A percentile compares a stretch with the other conserved stretches of the same genome.
Evolutionary conservation across 2,329 filamentous ascomycete genomes (phyloP).

Genomic region (Neofusicoccum ribis): DNA sequence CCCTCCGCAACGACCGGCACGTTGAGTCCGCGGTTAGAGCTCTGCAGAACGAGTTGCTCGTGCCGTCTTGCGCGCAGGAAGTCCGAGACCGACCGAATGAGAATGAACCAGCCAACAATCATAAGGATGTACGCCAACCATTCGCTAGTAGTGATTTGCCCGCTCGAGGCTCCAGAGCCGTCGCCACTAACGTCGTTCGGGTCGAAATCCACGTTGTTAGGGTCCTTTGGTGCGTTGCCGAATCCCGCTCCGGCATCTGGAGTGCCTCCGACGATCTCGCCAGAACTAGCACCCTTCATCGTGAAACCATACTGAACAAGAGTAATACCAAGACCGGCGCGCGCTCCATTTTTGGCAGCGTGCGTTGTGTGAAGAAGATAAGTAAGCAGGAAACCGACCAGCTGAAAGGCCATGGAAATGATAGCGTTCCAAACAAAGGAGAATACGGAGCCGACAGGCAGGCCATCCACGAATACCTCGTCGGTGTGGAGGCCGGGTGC

Average conservation of each 20-base stretch:
- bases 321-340: slow-evolving; percentile 90
- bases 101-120: slow-evolving; percentile 97
- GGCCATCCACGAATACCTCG: slow-evolving; percentile 94
- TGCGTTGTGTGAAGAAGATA: slow-evolving; percentile 98
- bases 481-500: slow-evolving; percentile 89
- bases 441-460: slow-evolving; percentile 87
- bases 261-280: slow-evolving; percentile 39
- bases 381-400: slow-evolving; percentile 95
- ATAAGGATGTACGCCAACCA: slow-evolving; percentile 92
- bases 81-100: slow-evolving; percentile 91
- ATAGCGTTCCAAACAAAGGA: slow-evolving; percentile 90
- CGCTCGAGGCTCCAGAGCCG: slow-evolving; percentile 38
- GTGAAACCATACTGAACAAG: slow-evolving; percentile 96
- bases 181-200: slow-evolving; percentile 62
- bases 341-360: slow-evolving; percentile 95
- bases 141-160: slow-evolving; percentile 68
- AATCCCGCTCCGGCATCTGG: slow-evolving; percentile 48
- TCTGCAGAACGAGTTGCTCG: slow-evolving; percentile 89
- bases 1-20: slow-evolving; percentile 85
- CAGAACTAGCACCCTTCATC: slow-evolving; percentile 65
- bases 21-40: slow-evolving; percentile 81
- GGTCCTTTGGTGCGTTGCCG: slow-evolving; percentile 72
- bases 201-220: slow-evolving; percentile 87
- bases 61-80: slow-evolving; percentile 85
- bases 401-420: slow-evolving; percentile 96